Conservation (phyloP, 1,284 basidiomycete species). For the Athelia psychrophila region DNA sequence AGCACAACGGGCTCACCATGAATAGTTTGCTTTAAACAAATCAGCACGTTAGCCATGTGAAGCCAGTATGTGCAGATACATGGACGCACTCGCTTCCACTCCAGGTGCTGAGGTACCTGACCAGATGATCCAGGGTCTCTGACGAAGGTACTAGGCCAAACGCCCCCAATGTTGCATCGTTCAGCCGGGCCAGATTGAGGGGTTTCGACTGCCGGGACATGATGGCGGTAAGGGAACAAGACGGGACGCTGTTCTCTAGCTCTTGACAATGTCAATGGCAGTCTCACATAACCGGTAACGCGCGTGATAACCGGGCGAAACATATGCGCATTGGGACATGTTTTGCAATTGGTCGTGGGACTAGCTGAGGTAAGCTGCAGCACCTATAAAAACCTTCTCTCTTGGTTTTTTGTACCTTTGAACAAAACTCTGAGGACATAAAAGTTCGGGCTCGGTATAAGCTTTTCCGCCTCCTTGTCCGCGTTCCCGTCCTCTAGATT, state of each 20-base stretch:
- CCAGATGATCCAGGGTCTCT: constrained; percentile 63
- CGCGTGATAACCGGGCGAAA: too few relatives aligned
- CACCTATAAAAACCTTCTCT: constrained; percentile 17
- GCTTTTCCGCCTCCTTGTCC: constrained; percentile 79
- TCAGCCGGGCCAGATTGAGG: constrained; percentile 41
- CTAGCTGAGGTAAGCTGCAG: constrained; percentile 8
- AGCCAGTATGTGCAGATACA: constrained; percentile 17
- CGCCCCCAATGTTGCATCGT: constrained; percentile 59
- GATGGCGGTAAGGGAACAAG: constrained; percentile 1
- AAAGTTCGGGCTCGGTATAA: constrained; percentile 83
- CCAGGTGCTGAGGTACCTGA: constrained; percentile 76
- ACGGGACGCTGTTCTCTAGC: background rate
- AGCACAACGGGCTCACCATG: constrained; percentile 43
- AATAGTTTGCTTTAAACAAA: constrained; percentile 62
- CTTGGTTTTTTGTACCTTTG: constrained; percentile 20
- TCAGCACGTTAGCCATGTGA: constrained; percentile 4
- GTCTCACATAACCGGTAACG: background rate
- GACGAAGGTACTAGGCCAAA: constrained; percentile 58
- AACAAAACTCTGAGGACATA: constrained; percentile 75
- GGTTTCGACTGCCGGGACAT: constrained; percentile 39
- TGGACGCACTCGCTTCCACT: constrained; percentile 73
- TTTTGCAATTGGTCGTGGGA: too few relatives aligned
- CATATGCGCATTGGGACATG: too few relatives aligned
- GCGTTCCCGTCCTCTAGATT: constrained; percentile 87
- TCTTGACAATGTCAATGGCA: too few relatives aligned